Base-by-base conservation (phyloP, 129 eudicot species). In the Lactuca sativa region DNA sequence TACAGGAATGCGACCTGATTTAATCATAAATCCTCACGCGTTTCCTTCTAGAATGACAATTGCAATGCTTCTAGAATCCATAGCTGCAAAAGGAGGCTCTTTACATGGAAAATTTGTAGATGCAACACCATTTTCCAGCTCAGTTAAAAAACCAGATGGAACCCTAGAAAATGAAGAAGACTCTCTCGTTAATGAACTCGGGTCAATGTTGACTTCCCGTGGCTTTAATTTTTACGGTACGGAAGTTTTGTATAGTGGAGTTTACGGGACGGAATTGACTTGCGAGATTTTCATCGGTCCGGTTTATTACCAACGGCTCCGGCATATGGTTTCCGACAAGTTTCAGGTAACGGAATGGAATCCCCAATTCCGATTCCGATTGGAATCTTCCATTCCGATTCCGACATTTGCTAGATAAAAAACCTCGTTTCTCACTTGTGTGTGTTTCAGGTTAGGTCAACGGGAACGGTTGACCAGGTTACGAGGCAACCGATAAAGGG, bases 41-140 rank as follows among this genome's bases (percentile, higher is more conserved):
- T 93, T 93, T 75, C 97, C 98, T 81, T 93, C 98, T 12, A 83
- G 98, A 75, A 93, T 93, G 98, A 93, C 98, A 33, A 93, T 93
- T 55, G 97, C 90, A 3, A 93, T 93, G 98, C 96, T 93, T 85
- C 79, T 93, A 80, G 98, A 93, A 78, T 93, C 98, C 15, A 83
- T 93, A 44, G 98, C 97, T 81, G 95, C 98, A 66, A 93, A 93
- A 96, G 98, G 98, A 59, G 98, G 98, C 30, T 59, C 85, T 51
- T 82, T 93, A 66, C 69, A 83, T 33, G 98, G 98, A 25, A 77
- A 93, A 37, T 87, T 89, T 75, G 81, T 89, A 31, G 84, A 93
- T 69, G 95, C 95, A 48, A 89, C 98, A 18, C 90, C 98, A 0
- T 92, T 92, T 56, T 59, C 83, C 1, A 71, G 81, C 79, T 83